Conservation (phyloP, 2,329 filamentous ascomycete genomes). For the Botryosphaeria agaves region DNA sequence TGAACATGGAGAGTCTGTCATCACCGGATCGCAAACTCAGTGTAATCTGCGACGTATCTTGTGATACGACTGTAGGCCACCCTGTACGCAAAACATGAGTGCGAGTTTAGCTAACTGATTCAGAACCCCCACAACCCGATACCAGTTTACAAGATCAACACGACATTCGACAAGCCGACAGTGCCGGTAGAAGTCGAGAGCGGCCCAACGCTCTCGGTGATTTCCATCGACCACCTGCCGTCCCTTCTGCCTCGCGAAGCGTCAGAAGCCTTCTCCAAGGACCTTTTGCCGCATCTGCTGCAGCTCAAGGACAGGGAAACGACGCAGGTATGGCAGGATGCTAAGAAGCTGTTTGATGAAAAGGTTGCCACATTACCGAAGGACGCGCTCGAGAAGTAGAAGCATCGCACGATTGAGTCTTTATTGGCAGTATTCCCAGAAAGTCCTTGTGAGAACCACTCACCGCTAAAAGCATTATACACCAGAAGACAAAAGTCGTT, state of each 20-base stretch:
- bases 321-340: slow-evolving; percentile 65
- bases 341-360: slow-evolving; percentile 68
- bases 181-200: slow-evolving; percentile 48
- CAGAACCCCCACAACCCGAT: slow-evolving; percentile 56
- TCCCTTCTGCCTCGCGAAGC: slow-evolving; percentile 73
- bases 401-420: too few species aligned
- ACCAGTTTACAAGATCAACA: slow-evolving; percentile 71
- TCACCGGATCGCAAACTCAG: slow-evolving; percentile 51
- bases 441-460: too few species aligned
- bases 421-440: too few species aligned
- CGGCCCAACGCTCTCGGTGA: slow-evolving; percentile 52
- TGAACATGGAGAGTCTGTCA: slow-evolving; percentile 53
- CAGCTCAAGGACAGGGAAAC: slow-evolving; percentile 59
- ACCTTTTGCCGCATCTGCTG: slow-evolving; percentile 60
- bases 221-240: slow-evolving; percentile 76
- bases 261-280: slow-evolving; percentile 66
- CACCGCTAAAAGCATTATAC: too few species aligned
- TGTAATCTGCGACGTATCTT: slow-evolving; percentile 55
- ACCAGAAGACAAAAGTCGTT: too few species aligned
- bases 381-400: too few species aligned
- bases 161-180: slow-evolving; percentile 78
- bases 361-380: slow-evolving; percentile 57
- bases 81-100: too few species aligned
- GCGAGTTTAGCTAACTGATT: too few species aligned
- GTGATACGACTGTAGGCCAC: too few species aligned